phyloP scores from a whole-genome alignment of 495 filamentous ascomycete genomes.

The Hypomontagnella submonticulosa region DNA sequence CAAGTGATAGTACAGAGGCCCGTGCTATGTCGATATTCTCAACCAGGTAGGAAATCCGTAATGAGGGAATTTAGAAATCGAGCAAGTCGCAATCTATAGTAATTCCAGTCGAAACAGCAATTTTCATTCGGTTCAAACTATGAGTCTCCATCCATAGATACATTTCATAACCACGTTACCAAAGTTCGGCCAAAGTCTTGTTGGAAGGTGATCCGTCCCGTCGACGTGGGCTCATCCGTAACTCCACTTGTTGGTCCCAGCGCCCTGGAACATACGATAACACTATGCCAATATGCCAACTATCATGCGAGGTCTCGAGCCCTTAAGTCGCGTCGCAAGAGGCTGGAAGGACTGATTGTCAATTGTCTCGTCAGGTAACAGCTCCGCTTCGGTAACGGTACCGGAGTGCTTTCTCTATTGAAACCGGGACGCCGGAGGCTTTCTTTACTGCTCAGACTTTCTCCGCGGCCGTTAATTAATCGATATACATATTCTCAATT shows the following conservation, averaged over 20 bases:
- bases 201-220: constrained; percentile 17
- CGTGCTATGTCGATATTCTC: constrained; percentile 40
- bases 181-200: constrained; percentile 30
- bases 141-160: constrained; percentile 3
- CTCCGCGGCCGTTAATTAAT: no score
- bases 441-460: constrained; percentile 1
- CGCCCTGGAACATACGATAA: constrained; percentile 40
- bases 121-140: constrained; percentile 12
- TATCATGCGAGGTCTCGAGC: constrained; percentile 35
- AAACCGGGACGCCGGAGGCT: constrained; percentile 4
- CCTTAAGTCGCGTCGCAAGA: constrained; percentile 10
- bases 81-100: constrained; percentile 30
- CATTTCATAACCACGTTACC: constrained; percentile 16
- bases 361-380: constrained; percentile 13
- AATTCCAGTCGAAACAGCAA: constrained; percentile 22
- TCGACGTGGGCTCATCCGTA: constrained; percentile 28
- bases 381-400: constrained; percentile 6
- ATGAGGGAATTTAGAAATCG: constrained; percentile 35
- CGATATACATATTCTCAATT: background rate
- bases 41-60: constrained; percentile 36
- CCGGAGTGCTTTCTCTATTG: constrained; percentile 3
- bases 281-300: constrained; percentile 17
- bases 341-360: constrained; percentile 12
- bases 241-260: constrained; percentile 31
- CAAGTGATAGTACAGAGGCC: constrained; percentile 40